These are phyloP conservation scores for Vitis rupestris DNA, from an alignment of 164 flowering plant genomes.

Conservation along the genomic window DNA sequence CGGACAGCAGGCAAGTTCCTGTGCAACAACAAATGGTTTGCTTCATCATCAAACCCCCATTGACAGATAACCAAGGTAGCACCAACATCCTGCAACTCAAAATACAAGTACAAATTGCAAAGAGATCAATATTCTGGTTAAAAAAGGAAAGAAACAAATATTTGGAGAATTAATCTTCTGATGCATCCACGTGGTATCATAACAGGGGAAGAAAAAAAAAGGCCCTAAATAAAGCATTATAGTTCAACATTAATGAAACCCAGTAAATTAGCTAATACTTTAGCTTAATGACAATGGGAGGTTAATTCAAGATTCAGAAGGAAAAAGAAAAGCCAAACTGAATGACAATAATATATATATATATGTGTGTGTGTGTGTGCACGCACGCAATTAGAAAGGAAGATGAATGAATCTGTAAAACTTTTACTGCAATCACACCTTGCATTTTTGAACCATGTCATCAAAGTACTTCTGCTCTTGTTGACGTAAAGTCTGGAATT, in stretches of 20 bases:
- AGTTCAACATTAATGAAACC: too few species aligned
- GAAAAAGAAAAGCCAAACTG: too few species aligned
- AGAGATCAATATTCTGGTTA: not conserved
- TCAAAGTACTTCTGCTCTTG: conserved; percentile 96
- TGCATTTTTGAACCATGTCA: conserved; percentile 97
- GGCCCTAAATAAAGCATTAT: too few species aligned
- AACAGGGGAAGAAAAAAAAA: too few species aligned
- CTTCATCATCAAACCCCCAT: conserved; percentile 99
- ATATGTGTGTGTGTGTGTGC: too few species aligned
- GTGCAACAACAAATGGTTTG: conserved; percentile 92
- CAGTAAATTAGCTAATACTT: too few species aligned
- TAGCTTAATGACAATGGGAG: too few species aligned
- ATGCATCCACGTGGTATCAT: too few species aligned
- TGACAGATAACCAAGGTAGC: conserved; percentile 97
- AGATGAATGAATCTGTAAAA: not conserved
- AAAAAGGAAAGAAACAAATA: not conserved
- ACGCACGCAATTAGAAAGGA: not conserved
- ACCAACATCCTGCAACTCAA: conserved; percentile 84
- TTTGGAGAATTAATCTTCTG: too few species aligned
- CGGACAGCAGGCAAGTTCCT: conserved; percentile 95
- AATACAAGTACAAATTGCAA: not conserved
- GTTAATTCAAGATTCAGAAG: too few species aligned
- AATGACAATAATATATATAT: too few species aligned
- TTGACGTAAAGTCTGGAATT: conserved; percentile 80
- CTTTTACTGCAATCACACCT: conserved; percentile 38